Evolutionary conservation across 352 stramenopile species (phyloP).

Genomic region (Pythium inflatum): DNA sequence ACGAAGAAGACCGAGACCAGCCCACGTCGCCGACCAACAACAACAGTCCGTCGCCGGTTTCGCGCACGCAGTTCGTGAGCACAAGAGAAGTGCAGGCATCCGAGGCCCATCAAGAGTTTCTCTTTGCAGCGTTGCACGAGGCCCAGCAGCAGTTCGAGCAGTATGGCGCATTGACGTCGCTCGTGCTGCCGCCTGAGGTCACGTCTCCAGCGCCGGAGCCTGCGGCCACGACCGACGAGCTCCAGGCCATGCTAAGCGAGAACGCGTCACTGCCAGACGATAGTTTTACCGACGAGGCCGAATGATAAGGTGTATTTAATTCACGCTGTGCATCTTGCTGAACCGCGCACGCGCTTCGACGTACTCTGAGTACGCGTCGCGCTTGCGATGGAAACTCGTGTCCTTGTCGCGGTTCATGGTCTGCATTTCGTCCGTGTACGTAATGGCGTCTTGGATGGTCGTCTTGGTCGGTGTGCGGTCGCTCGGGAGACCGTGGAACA

Average conservation of each 20-base stretch:
- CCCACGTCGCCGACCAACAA: slow-evolving; percentile 15
- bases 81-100: slow-evolving; percentile 53
- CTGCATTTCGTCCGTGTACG: slow-evolving; percentile 77
- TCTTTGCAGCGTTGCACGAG: slow-evolving; percentile 63
- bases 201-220: background rate
- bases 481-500: slow-evolving; percentile 63
- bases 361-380: slow-evolving; percentile 87
- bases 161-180: slow-evolving; percentile 49
- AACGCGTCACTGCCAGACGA: slow-evolving; percentile 28
- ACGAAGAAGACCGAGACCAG: background rate
- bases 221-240: slow-evolving; percentile 24
- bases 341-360: slow-evolving; percentile 86
- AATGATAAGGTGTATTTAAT: slow-evolving; percentile 39
- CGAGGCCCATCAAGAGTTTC: slow-evolving; percentile 60
- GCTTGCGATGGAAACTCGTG: slow-evolving; percentile 76
- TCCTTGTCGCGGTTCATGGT: slow-evolving; percentile 79
- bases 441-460: slow-evolving; percentile 58
- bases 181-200: slow-evolving; percentile 34
- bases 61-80: slow-evolving; percentile 51
- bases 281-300: no score
- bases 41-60: slow-evolving; percentile 23
- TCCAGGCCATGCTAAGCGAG: slow-evolving; percentile 32
- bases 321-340: slow-evolving; percentile 91
- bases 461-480: slow-evolving; percentile 36
- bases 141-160: slow-evolving; percentile 66